These are phyloP conservation scores for Solanum boliviense DNA, from an alignment of 257 asterid species.

Conservation along the genomic window DNA sequence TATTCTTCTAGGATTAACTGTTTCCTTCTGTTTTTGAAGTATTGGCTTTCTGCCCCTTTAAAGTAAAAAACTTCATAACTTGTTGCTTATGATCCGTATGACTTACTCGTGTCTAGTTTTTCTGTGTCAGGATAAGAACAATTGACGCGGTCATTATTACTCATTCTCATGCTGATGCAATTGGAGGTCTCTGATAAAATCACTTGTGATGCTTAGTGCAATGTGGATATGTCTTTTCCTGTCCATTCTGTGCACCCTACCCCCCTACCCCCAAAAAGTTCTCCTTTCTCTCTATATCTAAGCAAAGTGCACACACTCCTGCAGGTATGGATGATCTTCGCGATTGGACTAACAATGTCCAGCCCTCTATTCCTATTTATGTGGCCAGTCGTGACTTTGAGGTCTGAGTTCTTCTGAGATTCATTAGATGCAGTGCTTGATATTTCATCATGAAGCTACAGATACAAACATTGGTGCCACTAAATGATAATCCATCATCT, in stretches of 20 bases:
- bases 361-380: constrained; percentile 72
- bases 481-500: background rate
- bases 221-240: background rate
- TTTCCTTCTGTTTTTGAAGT: background rate
- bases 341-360: constrained; percentile 98
- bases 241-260: background rate
- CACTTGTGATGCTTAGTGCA: background rate
- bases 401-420: constrained; percentile 29
- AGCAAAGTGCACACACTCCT: background rate
- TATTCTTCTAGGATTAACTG: background rate
- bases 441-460: background rate
- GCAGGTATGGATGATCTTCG: constrained; percentile 98
- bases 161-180: constrained; percentile 99
- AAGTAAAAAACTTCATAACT: background rate
- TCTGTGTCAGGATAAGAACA: constrained; percentile 88
- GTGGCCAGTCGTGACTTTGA: constrained; percentile 91
- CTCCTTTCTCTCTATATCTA: background rate
- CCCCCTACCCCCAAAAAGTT: background rate
- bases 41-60: background rate
- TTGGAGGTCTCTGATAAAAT: constrained; percentile 74
- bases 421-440: background rate
- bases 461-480: background rate
- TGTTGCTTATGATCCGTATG: background rate
- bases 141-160: constrained; percentile 95
- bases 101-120: constrained; percentile 36